Evolutionary conservation across 495 filamentous ascomycete genomes (phyloP).

Genomic region (Tuber melanosporum): DNA sequence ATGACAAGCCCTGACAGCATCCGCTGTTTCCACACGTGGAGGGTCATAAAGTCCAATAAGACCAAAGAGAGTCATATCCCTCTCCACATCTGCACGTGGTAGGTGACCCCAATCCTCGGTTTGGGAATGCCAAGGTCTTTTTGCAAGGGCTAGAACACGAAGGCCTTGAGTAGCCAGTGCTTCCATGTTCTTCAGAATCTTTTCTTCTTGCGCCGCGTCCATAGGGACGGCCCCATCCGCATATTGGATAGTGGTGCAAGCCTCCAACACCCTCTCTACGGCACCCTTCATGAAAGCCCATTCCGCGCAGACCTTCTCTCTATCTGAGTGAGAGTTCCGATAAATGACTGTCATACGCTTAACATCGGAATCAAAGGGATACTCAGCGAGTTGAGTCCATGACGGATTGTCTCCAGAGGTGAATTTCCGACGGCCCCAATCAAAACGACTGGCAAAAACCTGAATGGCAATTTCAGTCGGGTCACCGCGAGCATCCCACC

Average conservation of each 20-base stretch:
- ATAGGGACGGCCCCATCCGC: slow-evolving; percentile 43
- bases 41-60: slow-evolving; percentile 59
- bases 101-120: slow-evolving; percentile 45
- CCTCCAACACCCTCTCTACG: slow-evolving; percentile 56
- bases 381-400: slow-evolving; percentile 57
- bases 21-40: slow-evolving; percentile 48
- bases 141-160: slow-evolving; percentile 58
- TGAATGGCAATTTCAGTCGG: slow-evolving; percentile 67
- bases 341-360: slow-evolving; percentile 67
- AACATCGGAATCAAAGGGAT: slow-evolving; percentile 61
- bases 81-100: slow-evolving; percentile 53
- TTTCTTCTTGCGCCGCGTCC: slow-evolving; percentile 38
- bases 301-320: slow-evolving; percentile 32
- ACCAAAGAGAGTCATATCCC: slow-evolving; percentile 52
- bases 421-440: slow-evolving; percentile 53
- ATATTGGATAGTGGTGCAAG: slow-evolving; percentile 49
- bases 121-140: slow-evolving; percentile 44
- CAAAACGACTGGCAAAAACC: slow-evolving; percentile 59
- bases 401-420: slow-evolving; percentile 49
- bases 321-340: slow-evolving; percentile 43
- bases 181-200: slow-evolving; percentile 58
- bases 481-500: slow-evolving; percentile 60
- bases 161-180: slow-evolving; percentile 58
- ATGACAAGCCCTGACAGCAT: slow-evolving; percentile 56
- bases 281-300: slow-evolving; percentile 61